Base-by-base conservation (phyloP, 208 protist genomes). In the Lotmaria passim region DNA sequence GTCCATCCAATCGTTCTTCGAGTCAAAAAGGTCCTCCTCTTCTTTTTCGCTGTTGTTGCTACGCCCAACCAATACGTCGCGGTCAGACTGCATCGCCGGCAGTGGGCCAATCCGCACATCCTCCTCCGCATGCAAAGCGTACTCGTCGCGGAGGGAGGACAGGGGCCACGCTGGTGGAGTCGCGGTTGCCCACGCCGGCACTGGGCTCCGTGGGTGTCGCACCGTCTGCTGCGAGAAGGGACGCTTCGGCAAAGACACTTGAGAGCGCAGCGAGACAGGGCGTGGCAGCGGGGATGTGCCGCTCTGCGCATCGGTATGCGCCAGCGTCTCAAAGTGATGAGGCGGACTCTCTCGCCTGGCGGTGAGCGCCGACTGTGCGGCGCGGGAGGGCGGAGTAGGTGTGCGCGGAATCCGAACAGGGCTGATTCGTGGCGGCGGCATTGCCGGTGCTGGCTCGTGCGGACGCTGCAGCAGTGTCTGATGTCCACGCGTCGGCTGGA, bases 201-300 rank as follows among this genome's bases (percentile, higher is more conserved):
- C 19, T 7, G 47, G 56, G 12, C 52, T 64, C 24, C 28, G 44
- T 19, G 61, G 43, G 12, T 61, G 31, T 0, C 19, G 30, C 15
- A 38, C 28, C 23, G n/a, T 55, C 24, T 33, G 38, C 28, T 30
- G 52, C 17, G 41, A 30, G 23, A 31, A 28, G 6, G 26, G 19
- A 8, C 48, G 12, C 28, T 56, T 53, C 30, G 6, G 44, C 31
- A 72, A 47, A 17, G 46, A n/a, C 7, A 90, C 72, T 48, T 87
- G 85, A 7, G 88, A 89, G 38, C 72, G 73, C 46, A 93, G 73
- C 19, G 88, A 78, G 2, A 93, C 88, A 3, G 88, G 88, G 3
- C 82, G 82, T 15, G 88, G 88, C 26, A 91, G 66, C 19, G 82
- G 80, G 12, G 85, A 89, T 26, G 56, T 48, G 17, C 67, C 59